Conservation (phyloP, 2,329 filamentous ascomycete species). For the Tolypocladium tundrense region DNA sequence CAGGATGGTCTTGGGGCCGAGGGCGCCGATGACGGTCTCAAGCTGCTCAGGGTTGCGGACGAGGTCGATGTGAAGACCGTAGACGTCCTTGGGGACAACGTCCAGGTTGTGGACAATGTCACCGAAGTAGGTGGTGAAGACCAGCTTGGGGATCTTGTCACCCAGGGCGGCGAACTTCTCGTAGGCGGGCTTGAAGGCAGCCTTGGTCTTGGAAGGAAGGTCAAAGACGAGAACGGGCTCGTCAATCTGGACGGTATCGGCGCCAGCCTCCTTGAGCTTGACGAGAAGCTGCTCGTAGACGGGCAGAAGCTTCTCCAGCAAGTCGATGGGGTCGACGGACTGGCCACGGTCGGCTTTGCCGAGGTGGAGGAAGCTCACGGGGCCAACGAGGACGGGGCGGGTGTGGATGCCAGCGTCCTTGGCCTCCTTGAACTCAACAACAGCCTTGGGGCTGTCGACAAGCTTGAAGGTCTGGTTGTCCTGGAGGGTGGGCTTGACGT, state of each 20-base stretch:
- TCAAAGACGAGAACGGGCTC: slow-evolving; percentile 97
- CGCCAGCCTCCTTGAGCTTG: slow-evolving; percentile 92
- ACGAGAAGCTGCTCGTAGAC: slow-evolving; percentile 88
- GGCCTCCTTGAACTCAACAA: slow-evolving; percentile 89
- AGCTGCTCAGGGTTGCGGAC: slow-evolving; percentile 98
- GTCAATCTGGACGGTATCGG: slow-evolving; percentile 94
- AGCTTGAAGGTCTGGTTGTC: slow-evolving; percentile 96
- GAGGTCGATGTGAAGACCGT: slow-evolving; percentile 88
- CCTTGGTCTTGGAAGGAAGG: slow-evolving; percentile 80
- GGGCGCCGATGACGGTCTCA: slow-evolving; percentile 67
- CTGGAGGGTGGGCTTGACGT: slow-evolving; percentile 97
- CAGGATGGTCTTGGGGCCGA: slow-evolving; percentile 81
- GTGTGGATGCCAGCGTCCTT: slow-evolving; percentile 93
- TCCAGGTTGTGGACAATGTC: slow-evolving; percentile 99
- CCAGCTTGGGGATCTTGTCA: slow-evolving; percentile 73
- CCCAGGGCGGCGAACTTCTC: slow-evolving; percentile 74
- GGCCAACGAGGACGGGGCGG: slow-evolving; percentile 88
- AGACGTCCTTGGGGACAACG: slow-evolving; percentile 66
- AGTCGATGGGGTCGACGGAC: slow-evolving; percentile 83
- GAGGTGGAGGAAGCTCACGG: slow-evolving; percentile 94
- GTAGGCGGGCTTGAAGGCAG: slow-evolving; percentile 95
- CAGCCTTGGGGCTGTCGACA: slow-evolving; percentile 77
- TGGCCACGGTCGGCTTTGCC: slow-evolving; percentile 97
- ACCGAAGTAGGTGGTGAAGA: slow-evolving; percentile 97
- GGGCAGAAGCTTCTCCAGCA: slow-evolving; percentile 86